Conservation (phyloP, 2,329 filamentous ascomycete genomes). For the Alternaria angustiovoidea region DNA sequence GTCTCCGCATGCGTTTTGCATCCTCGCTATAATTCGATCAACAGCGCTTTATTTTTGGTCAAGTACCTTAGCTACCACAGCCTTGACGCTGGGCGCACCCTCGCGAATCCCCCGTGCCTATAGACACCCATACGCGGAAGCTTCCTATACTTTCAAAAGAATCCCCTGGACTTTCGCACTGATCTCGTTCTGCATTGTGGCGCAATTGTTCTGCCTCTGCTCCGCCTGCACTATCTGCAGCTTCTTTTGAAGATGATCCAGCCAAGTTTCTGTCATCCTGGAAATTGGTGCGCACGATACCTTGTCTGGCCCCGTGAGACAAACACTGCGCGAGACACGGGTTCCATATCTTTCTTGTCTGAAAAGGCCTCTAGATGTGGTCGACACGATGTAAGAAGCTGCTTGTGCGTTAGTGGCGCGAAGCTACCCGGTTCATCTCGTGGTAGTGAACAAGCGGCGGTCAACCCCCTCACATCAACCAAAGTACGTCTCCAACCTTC, state of each 20-base stretch:
- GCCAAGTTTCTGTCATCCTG: constrained; percentile 15
- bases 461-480: neutral
- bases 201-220: neutral
- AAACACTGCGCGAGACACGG: constrained; percentile 39
- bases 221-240: neutral
- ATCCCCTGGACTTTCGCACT: neutral
- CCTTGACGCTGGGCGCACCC: too few relatives aligned
- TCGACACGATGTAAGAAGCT: constrained; percentile 18
- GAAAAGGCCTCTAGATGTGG: constrained; percentile 19
- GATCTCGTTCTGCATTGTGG: neutral
- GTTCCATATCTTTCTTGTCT: constrained; percentile 16
- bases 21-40: too few relatives aligned
- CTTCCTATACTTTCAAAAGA: neutral
- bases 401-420: constrained; percentile 21
- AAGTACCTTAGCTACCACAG: too few relatives aligned
- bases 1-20: neutral
- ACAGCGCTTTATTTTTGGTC: too few relatives aligned
- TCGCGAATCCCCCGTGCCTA: neutral
- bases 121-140: neutral
- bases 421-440: constrained; percentile 18
- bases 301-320: constrained; percentile 52
- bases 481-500: neutral
- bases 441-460: constrained; percentile 14
- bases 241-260: neutral
- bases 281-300: constrained; percentile 47